Conservation (phyloP, 306 rosid genomes). For the Begonia loranthoides region DNA sequence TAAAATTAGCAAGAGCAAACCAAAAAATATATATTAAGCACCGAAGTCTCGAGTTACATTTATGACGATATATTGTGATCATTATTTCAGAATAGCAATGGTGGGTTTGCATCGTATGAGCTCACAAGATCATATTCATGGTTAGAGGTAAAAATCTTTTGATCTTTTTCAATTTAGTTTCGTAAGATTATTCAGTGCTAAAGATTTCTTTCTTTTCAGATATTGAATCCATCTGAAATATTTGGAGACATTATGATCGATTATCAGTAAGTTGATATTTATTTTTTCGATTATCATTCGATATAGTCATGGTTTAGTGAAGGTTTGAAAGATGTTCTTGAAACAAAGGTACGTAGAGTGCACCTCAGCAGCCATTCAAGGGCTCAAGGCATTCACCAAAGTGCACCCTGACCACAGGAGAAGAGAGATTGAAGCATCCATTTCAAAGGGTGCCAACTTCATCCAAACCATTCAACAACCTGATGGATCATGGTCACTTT, state of each 20-base stretch:
- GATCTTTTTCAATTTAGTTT: neutral
- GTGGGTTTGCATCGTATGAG: slow-evolving; percentile 79
- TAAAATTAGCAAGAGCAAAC: too few species aligned
- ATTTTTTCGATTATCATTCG: neutral
- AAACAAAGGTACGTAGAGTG: slow-evolving; percentile 55
- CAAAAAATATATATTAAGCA: too few species aligned
- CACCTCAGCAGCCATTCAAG: slow-evolving; percentile 48
- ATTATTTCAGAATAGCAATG: slow-evolving; percentile 37
- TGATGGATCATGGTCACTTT: slow-evolving; percentile 60
- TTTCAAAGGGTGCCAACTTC: slow-evolving; percentile 30
- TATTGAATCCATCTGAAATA: slow-evolving; percentile 44
- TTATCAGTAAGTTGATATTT: slow-evolving; percentile 37
- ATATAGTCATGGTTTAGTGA: neutral
- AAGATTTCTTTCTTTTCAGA: slow-evolving; percentile 19
- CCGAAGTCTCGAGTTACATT: too few species aligned
- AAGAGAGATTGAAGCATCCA: slow-evolving; percentile 39
- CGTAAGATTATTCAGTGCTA: neutral
- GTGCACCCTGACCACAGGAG: slow-evolving; percentile 20
- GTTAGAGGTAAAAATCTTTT: slow-evolving; percentile 37
- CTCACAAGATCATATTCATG: slow-evolving; percentile 68
- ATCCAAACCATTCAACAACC: slow-evolving; percentile 34
- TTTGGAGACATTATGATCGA: slow-evolving; percentile 61
- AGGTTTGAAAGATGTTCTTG: too few species aligned
- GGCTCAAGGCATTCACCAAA: slow-evolving; percentile 34
- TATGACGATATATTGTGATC: too few species aligned